Evolutionary conservation across 768 basidiomycete species (phyloP), one percentile per base, ranked within the genome.

Genomic region (Dentipellis fragilis): DNA sequence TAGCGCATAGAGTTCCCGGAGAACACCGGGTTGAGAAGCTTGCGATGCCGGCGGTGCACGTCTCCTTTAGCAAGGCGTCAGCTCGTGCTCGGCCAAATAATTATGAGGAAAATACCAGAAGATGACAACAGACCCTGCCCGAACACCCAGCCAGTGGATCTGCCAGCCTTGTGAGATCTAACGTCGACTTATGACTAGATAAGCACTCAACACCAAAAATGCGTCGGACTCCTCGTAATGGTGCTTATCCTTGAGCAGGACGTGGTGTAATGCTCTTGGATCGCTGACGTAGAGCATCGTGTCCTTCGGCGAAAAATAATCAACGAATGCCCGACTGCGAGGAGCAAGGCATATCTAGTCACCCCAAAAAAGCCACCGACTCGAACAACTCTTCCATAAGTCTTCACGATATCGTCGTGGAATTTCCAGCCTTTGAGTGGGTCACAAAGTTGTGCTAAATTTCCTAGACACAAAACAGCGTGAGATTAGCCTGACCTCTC

Each of bases 11-110:
- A n/a, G 21, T 21, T 38, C 49, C 29, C 12, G 23, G 49, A 51
- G 55, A 56, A 56, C n/a, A 51, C 7, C 4, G 49, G 49, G 49
- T 39, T 51, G 7, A 51, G 36, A 22, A 51, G 40, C 47, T 49
- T 49, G 17, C 47, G 47, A 16, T 49, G 47, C 6, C 47, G 47
- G 17, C 47, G 47, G 23, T 49, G 47, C 7, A 17, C n/a, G 19
- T 49, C 47, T 16, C 47, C 47, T 49, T 16, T 14, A 21, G 14
- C 16, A 12, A 14, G 8, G 5, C 6, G 6, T 49, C 47, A 7
- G 47, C 21, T 29, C 12, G 47, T 21, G 8, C 47, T 16, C 16
- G n/a, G n/a, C n/a, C n/a, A n/a, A n/a, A n/a, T n/a, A n/a, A n/a
- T n/a, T n/a, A n/a, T n/a, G n/a, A n/a, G n/a, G n/a, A n/a, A n/a